These are phyloP conservation scores for Przewalskia tangutica DNA, from an alignment of 257 asterid species.

Conservation along the genomic window DNA sequence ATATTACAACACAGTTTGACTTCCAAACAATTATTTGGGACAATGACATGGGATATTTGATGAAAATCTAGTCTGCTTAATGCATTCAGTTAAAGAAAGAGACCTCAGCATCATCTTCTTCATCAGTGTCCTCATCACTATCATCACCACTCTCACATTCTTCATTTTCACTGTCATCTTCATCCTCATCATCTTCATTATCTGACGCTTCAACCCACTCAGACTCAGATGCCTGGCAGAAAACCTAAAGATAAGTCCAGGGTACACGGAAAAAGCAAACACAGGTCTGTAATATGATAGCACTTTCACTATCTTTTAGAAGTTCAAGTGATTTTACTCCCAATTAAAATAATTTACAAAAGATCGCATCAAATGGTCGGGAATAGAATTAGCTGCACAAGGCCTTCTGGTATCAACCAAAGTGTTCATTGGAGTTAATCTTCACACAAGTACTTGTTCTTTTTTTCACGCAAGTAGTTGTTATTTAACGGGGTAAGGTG, in stretches of 20 bases:
- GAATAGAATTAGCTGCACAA: not conserved
- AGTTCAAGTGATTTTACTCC: not conserved
- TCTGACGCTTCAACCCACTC: slow-evolving; percentile 95
- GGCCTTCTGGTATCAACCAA: not conserved
- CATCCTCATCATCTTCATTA: slow-evolving; percentile 12
- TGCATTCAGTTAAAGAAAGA: slow-evolving; percentile 9
- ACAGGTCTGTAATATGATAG: not conserved
- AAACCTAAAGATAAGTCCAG: slow-evolving; percentile 8
- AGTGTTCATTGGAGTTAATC: not conserved
- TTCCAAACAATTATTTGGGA: not conserved
- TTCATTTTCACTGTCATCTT: slow-evolving; percentile 45
- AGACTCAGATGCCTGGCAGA: slow-evolving; percentile 70
- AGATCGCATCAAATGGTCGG: not conserved
- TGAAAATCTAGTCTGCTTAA: not conserved
- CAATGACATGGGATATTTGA: not conserved
- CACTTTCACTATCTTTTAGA: not conserved
- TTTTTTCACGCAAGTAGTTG: too few relatives aligned
- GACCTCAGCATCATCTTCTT: slow-evolving; percentile 58
- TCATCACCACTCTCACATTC: slow-evolving; percentile 52
- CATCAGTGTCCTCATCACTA: slow-evolving; percentile 49
- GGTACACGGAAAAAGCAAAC: not conserved
- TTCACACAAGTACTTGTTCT: not conserved
- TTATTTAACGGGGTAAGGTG: not conserved
- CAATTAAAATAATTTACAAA: not conserved
- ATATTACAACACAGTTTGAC: not conserved